Percentiles rank a stretch among this genome's conserved stretches.
These are phyloP conservation scores for Elongisporangium undulatum DNA, from an alignment of 352 stramenopile species.

Conservation along the genomic window DNA sequence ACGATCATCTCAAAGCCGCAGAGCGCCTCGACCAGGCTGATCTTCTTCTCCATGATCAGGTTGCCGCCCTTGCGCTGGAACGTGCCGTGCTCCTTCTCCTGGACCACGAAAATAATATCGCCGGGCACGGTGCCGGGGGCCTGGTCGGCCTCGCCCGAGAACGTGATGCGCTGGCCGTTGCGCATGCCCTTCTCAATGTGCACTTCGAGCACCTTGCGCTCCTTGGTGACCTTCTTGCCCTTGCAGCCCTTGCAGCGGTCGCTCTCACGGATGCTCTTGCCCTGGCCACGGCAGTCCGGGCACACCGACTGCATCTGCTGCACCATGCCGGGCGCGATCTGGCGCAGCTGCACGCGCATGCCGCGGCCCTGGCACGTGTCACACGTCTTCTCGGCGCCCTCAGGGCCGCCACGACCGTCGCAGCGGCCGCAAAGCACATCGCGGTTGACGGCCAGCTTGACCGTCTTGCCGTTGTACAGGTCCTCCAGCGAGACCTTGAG, in stretches of 20 bases:
- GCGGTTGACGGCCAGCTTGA: conserved; percentile 96
- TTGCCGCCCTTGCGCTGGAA: conserved; percentile 97
- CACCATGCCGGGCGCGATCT: conserved; percentile 98
- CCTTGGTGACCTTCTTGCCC: conserved; percentile 94
- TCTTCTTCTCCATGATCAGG: conserved; percentile 95
- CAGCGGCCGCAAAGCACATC: conserved; percentile 90
- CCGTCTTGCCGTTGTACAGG: conserved; percentile 99
- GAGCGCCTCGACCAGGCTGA: conserved; percentile 94
- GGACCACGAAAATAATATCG: conserved; percentile 98
- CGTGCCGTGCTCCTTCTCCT: conserved; percentile 95
- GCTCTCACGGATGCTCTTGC: conserved; percentile 92
- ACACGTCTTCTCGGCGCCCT: conserved; percentile 93
- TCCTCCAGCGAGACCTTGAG: conserved; percentile 98
- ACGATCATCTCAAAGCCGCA: conserved; percentile 90
- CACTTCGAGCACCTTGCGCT: conserved; percentile 98
- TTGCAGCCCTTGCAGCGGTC: conserved; percentile 92
- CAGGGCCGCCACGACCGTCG: conserved; percentile 88
- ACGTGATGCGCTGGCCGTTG: conserved; percentile 97
- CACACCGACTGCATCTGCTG: conserved; percentile 97
- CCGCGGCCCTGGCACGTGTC: conserved; percentile 94
- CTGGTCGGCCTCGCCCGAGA: conserved; percentile 96
- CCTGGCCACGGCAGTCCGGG: conserved; percentile 91
- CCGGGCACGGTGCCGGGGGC: conserved; percentile 85
- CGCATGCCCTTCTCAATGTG: conserved; percentile 98
- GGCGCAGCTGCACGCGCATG: conserved; percentile 93